Conservation (phyloP, 1,284 basidiomycete species). For the Apiotrichum laibachii region DNA sequence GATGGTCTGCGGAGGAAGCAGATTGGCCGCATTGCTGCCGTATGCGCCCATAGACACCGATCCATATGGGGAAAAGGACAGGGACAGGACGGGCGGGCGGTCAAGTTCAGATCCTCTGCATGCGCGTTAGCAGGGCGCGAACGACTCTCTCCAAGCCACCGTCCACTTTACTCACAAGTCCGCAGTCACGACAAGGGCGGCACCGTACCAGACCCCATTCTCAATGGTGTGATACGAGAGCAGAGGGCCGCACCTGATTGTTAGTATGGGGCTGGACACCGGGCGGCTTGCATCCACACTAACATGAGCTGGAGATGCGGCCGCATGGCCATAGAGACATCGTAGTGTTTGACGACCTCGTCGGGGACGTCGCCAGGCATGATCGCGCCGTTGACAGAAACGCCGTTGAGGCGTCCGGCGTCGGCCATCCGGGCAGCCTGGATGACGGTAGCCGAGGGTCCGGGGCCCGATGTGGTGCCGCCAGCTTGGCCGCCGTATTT, state of each 20-base stretch:
- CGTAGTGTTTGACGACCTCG: slow-evolving; percentile 27
- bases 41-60: neutral
- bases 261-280: neutral
- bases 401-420: slow-evolving; percentile 4
- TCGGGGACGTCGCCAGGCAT: slow-evolving; percentile 3
- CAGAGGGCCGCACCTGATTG: slow-evolving; percentile 65
- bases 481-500: slow-evolving; percentile 38
- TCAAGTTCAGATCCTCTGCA: slow-evolving; percentile 65
- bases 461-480: slow-evolving; percentile 28
- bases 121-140: neutral
- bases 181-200: slow-evolving; percentile 72
- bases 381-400: slow-evolving; percentile 6
- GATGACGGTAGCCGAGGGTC: slow-evolving; percentile 11
- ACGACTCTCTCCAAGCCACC: neutral
- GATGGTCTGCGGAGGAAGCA: slow-evolving; percentile 42
- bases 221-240: slow-evolving; percentile 85
- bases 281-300: slow-evolving; percentile 15
- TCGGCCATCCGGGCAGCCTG: slow-evolving; percentile 18
- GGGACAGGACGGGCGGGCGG: slow-evolving; percentile 69
- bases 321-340: slow-evolving; percentile 37
- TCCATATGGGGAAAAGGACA: slow-evolving; percentile 53
- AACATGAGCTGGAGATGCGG: slow-evolving; percentile 54
- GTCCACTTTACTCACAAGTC: slow-evolving; percentile 25
- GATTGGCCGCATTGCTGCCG: neutral
- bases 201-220: slow-evolving; percentile 76